These are phyloP conservation scores for Mucor saturninus DNA, from an alignment of 371 early-diverging fungal species.

Conservation along the genomic window DNA sequence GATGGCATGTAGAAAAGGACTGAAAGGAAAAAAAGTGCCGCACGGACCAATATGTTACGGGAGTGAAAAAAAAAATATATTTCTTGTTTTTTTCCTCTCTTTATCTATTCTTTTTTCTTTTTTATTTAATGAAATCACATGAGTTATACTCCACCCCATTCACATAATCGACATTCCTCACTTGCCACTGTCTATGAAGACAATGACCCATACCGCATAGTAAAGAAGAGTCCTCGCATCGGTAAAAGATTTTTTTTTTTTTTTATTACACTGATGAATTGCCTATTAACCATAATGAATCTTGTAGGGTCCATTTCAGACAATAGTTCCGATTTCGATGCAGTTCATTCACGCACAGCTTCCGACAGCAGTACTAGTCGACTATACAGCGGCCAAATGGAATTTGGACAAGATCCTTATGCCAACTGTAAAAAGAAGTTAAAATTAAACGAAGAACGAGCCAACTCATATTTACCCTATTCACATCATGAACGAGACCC, in stretches of 20 bases:
- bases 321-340: constrained; percentile 30
- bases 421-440: constrained; percentile 18
- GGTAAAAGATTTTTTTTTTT: constrained; percentile 7
- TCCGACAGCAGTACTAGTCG: constrained; percentile 51
- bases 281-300: background rate
- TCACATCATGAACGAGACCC: constrained; percentile 49
- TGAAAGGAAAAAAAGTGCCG: background rate
- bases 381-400: constrained; percentile 16
- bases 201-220: constrained; percentile 30
- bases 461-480: constrained; percentile 54
- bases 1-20: background rate
- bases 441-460: constrained; percentile 17
- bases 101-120: constrained; percentile 1
- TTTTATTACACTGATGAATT: background rate
- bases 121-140: constrained; percentile 2
- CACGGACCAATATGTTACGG: constrained; percentile 5
- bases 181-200: constrained; percentile 31
- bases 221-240: constrained; percentile 20
- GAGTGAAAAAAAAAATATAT: background rate
- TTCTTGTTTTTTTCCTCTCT: constrained; percentile 2
- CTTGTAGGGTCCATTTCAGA: constrained; percentile 24
- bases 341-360: constrained; percentile 41
- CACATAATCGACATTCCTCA: constrained; percentile 12
- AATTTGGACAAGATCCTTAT: constrained; percentile 44
- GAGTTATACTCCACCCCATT: constrained; percentile 15